A percentile compares a stretch with the other conserved stretches of the same genome.
Evolutionary conservation across 1,139 yeast genomes (phyloP).

Genomic region (Lodderomyces metapsilosis): DNA sequence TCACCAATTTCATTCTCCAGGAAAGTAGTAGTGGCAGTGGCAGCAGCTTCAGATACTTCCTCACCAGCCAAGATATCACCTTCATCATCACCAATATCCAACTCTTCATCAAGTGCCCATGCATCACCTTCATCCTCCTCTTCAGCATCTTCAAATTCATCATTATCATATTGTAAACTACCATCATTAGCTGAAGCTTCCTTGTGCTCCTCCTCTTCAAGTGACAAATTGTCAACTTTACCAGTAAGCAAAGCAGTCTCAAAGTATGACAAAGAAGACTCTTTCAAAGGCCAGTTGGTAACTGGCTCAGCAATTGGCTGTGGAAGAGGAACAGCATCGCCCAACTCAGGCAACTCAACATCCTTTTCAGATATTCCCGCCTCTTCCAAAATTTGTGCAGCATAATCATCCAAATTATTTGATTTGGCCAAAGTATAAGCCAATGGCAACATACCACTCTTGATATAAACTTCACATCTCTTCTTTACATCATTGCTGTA

Average conservation of each 20-base stretch:
- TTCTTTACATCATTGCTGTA: conserved; percentile 74
- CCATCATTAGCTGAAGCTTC: conserved; percentile 13
- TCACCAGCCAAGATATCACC: conserved; percentile 29
- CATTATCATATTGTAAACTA: conserved; percentile 30
- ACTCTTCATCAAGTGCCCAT: conserved; percentile 53
- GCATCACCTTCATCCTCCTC: conserved; percentile 53
- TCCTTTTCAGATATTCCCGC: conserved; percentile 67
- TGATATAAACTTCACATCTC: conserved; percentile 71
- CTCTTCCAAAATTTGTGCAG: conserved; percentile 66
- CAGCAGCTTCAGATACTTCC: conserved; percentile 29
- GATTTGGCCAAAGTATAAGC: conserved; percentile 93
- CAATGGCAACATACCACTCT: conserved; percentile 80
- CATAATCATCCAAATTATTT: conserved; percentile 68
- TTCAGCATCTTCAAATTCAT: conserved; percentile 47
- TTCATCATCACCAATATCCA: conserved; percentile 43
- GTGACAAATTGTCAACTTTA: conserved; percentile 61
- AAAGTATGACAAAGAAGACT: conserved; percentile 72
- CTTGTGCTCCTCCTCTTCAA: conserved; percentile 43
- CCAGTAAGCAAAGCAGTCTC: conserved; percentile 79
- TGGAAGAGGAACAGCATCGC: conserved; percentile 42
- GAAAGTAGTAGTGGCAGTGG: conserved; percentile 8
- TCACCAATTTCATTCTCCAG: conserved; percentile 62
- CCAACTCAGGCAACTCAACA: conserved; percentile 52
- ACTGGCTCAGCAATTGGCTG: conserved; percentile 46
- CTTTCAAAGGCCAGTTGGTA: conserved; percentile 80